A percentile compares a stretch with the other conserved stretches of the same genome.
Evolutionary conservation across 2,329 filamentous ascomycete genomes (phyloP).

Genomic region (Verticillium nonalfalfae): DNA sequence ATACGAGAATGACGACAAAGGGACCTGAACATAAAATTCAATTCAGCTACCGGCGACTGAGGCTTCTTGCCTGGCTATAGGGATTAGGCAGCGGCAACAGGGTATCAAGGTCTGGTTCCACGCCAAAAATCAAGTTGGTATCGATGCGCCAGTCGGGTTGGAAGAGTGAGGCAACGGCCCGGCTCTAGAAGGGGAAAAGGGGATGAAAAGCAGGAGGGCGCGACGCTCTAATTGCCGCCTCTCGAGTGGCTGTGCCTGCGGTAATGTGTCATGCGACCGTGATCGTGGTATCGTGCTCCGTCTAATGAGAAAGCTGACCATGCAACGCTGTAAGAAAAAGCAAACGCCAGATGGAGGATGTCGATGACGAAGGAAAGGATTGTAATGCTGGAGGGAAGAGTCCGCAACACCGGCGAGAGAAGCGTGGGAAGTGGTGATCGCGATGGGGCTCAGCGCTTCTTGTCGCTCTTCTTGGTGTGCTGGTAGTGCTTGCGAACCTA

Average conservation of each 20-base stretch:
- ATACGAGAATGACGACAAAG: too few species aligned
- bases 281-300: background rate
- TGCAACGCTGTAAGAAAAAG: background rate
- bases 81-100: background rate
- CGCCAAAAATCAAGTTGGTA: background rate
- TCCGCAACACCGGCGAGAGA: background rate
- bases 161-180: background rate
- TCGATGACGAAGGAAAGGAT: background rate
- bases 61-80: too few species aligned
- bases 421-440: background rate
- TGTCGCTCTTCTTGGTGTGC: conserved; percentile 6
- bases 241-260: background rate
- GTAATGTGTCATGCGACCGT: background rate
- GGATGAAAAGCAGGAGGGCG: background rate
- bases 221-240: background rate
- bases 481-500: conserved; percentile 12
- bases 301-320: background rate
- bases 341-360: background rate
- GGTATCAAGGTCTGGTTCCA: background rate
- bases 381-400: background rate
- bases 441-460: conserved; percentile 7
- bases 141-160: background rate
- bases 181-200: background rate
- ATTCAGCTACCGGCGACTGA: too few species aligned
- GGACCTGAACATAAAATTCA: too few species aligned